A percentile compares a stretch with the other conserved stretches of the same genome.
phyloP scores from a whole-genome alignment of 768 basidiomycete genomes.

The Psilocybe cubensis region DNA sequence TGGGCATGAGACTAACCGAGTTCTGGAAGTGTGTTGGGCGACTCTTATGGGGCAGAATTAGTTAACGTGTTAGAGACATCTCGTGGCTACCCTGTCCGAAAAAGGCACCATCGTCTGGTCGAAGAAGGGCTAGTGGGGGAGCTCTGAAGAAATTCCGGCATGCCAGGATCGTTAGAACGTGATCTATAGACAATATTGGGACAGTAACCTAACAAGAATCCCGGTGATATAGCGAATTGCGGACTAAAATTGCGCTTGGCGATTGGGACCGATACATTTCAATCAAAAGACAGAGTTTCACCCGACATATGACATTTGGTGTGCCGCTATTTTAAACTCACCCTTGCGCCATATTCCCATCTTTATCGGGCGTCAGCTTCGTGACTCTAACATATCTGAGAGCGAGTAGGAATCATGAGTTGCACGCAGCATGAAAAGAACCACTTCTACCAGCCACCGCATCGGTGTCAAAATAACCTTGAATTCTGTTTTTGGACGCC shows the following conservation, averaged over 20 bases:
- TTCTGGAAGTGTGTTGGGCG: constrained; percentile 26
- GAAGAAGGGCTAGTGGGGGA: constrained; percentile 40
- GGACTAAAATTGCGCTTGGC: constrained; percentile 28
- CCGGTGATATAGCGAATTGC: constrained; percentile 37
- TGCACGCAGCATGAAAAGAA: constrained; percentile 8
- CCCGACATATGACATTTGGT: constrained; percentile 20
- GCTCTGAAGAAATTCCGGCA: constrained; percentile 38
- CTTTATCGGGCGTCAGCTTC: constrained; percentile 5
- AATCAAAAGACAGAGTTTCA: constrained; percentile 16
- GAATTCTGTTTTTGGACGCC: constrained; percentile 4
- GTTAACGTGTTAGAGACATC: constrained; percentile 26
- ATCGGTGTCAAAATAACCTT: constrained; percentile 1
- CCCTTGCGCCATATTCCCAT: constrained; percentile 1
- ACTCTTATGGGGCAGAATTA: constrained; percentile 32
- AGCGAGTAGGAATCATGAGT: neutral
- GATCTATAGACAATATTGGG: too few relatives aligned
- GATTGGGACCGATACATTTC: constrained; percentile 24
- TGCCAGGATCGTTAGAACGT: constrained; percentile 35
- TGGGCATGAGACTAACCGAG: constrained; percentile 36
- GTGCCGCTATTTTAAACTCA: constrained; percentile 15
- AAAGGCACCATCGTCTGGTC: constrained; percentile 35
- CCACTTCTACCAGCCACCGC: neutral
- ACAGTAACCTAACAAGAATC: constrained; percentile 33
- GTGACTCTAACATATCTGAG: neutral
- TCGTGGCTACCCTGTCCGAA: constrained; percentile 32